These are phyloP conservation scores for Pinus taeda DNA, from an alignment of 75 land plant species.

Conservation along the genomic window DNA sequence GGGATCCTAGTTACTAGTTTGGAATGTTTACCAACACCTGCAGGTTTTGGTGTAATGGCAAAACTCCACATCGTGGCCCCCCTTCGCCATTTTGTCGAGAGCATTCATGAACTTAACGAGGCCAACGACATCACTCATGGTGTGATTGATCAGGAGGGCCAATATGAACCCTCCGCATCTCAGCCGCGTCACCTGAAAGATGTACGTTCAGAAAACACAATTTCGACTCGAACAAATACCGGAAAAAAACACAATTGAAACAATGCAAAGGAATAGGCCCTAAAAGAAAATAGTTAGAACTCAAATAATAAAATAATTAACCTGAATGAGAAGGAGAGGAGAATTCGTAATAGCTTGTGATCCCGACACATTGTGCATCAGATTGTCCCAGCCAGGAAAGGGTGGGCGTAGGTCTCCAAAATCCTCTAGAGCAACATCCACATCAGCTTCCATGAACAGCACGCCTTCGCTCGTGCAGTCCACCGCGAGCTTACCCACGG, in stretches of 20 bases:
- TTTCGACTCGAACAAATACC: too few species aligned
- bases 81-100: slow-evolving; percentile 39
- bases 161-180: slow-evolving; percentile 51
- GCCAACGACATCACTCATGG: slow-evolving; percentile 44
- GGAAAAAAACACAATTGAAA: too few species aligned
- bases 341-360: slow-evolving; percentile 13
- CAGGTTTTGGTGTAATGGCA: too few species aligned
- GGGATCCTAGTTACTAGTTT: too few species aligned
- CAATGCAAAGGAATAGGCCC: too few species aligned
- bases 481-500: slow-evolving; percentile 35
- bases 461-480: slow-evolving; percentile 69
- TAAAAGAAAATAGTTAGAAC: not conserved
- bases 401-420: slow-evolving; percentile 39
- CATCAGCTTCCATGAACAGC: slow-evolving; percentile 56
- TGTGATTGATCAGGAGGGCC: slow-evolving; percentile 37
- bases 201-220: too few species aligned
- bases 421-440: slow-evolving; percentile 35
- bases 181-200: slow-evolving; percentile 36
- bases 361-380: slow-evolving; percentile 27
- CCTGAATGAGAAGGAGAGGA: slow-evolving; percentile 47
- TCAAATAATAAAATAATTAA: slow-evolving; percentile 10
- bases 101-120: slow-evolving; percentile 53
- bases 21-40: too few species aligned
- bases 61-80: too few species aligned
- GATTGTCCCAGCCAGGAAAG: slow-evolving; percentile 27